phyloP scores from a whole-genome alignment of 2,329 filamentous ascomycete species.

The Trichoderma endophyticum region DNA sequence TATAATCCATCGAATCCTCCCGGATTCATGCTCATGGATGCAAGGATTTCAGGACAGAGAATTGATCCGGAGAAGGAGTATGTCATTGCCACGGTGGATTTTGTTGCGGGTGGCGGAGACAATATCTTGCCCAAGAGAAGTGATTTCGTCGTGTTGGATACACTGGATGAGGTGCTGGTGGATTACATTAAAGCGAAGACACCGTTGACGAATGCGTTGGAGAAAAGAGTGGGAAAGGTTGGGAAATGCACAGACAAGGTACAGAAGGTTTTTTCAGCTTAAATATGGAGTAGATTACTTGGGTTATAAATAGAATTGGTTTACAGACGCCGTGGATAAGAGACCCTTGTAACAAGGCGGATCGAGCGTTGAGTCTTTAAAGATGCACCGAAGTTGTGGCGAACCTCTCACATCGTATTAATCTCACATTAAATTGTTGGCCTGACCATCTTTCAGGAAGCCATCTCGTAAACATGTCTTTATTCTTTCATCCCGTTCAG shows the following conservation, averaged over 20 bases:
- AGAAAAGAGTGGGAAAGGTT: conserved; percentile 25
- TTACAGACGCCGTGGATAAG: background rate
- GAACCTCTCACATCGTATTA: background rate
- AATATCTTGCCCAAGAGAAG: conserved; percentile 50
- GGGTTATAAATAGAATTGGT: background rate
- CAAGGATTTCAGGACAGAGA: conserved; percentile 47
- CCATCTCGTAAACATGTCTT: background rate
- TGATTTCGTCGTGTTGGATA: conserved; percentile 47
- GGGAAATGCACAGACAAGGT: background rate
- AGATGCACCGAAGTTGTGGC: background rate
- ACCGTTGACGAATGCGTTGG: conserved; percentile 49
- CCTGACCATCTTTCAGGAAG: too few relatives aligned
- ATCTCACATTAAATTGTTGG: too few relatives aligned
- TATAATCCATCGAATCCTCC: conserved; percentile 52
- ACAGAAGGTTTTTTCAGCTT: background rate
- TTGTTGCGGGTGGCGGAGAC: conserved; percentile 60
- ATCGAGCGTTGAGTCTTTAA: background rate
- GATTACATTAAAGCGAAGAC: conserved; percentile 47
- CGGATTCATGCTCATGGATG: conserved; percentile 50
- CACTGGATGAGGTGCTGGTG: conserved; percentile 52
- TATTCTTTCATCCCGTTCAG: background rate
- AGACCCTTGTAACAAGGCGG: too few relatives aligned
- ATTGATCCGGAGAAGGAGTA: conserved; percentile 49
- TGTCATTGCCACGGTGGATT: conserved; percentile 60
- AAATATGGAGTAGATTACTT: background rate